Conservation (phyloP, 2,329 filamentous ascomycete genomes). For the Aquanectria penicillioides region DNA sequence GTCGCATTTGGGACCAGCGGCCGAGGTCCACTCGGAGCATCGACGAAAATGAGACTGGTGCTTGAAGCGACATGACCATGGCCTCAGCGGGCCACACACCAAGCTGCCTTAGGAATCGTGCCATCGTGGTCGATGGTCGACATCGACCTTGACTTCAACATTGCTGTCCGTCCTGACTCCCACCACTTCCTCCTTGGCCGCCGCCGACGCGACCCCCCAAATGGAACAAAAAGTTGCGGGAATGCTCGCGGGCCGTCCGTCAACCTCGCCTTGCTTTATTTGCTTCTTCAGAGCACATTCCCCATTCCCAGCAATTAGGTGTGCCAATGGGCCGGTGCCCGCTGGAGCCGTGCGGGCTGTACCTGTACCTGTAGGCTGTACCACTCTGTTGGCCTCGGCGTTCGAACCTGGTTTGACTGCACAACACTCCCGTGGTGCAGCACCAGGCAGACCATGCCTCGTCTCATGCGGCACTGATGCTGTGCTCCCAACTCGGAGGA, state of each 20-base stretch:
- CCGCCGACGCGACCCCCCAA: not conserved
- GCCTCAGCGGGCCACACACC: not conserved
- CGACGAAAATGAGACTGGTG: conserved; percentile 5
- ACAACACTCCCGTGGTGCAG: conserved; percentile 22
- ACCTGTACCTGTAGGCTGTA: no score
- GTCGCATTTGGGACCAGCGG: conserved; percentile 6
- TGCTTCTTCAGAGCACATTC: not conserved
- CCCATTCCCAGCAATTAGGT: conserved; percentile 25
- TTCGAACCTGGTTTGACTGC: conserved; percentile 20
- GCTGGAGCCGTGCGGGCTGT: not conserved
- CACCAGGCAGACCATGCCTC: conserved; percentile 13
- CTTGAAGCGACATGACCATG: conserved; percentile 9
- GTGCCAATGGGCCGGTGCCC: conserved; percentile 14
- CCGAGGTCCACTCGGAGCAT: conserved; percentile 15
- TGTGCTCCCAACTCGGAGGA: not conserved
- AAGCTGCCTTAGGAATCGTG: conserved; percentile 9
- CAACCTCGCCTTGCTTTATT: no score
- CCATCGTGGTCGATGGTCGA: not conserved
- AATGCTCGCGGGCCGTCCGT: no score
- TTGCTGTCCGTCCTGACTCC: no score
- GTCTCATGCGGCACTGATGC: conserved; percentile 6
- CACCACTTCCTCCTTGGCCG: not conserved
- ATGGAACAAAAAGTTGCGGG: not conserved
- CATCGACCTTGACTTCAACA: no score
- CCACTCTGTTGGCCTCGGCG: conserved; percentile 16